A percentile compares a stretch with the other conserved stretches of the same genome.
Evolutionary conservation across 768 basidiomycete species (phyloP).

Genomic region (Bullera alba): DNA sequence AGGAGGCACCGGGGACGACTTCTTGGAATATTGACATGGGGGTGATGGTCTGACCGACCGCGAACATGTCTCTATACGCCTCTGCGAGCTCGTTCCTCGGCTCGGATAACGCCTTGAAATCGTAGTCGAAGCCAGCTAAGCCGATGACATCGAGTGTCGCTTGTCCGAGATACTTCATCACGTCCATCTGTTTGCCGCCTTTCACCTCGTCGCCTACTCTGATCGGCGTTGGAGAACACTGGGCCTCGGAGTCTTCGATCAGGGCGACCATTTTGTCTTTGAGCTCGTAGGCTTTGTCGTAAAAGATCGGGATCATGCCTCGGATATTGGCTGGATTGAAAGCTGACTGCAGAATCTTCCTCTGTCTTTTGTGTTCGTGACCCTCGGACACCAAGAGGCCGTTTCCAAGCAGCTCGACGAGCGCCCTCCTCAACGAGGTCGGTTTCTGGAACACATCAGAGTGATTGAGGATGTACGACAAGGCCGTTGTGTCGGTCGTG

Average conservation of each 20-base stretch:
- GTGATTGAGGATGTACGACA: slow-evolving; percentile 68
- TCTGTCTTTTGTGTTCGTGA: slow-evolving; percentile 65
- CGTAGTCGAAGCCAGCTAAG: slow-evolving; percentile 65
- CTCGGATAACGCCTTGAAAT: slow-evolving; percentile 75
- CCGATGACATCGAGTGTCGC: slow-evolving; percentile 73
- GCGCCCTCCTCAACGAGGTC: slow-evolving; percentile 65
- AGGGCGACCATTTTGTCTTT: slow-evolving; percentile 17
- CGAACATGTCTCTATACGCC: slow-evolving; percentile 49
- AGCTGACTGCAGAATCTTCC: slow-evolving; percentile 52
- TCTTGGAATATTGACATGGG: slow-evolving; percentile 18
- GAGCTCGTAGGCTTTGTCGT: slow-evolving; percentile 55
- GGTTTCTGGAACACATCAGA: slow-evolving; percentile 65
- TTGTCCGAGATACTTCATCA: slow-evolving; percentile 56
- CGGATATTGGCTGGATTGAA: slow-evolving; percentile 52
- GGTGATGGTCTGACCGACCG: slow-evolving; percentile 13
- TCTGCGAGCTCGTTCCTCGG: slow-evolving; percentile 84
- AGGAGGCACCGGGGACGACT: slow-evolving; percentile 47
- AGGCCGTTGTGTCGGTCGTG: slow-evolving; percentile 69
- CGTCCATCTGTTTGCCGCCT: slow-evolving; percentile 50
- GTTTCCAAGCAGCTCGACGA: slow-evolving; percentile 70
- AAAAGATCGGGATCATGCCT: slow-evolving; percentile 55
- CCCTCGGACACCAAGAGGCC: slow-evolving; percentile 51
- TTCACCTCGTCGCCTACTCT: slow-evolving; percentile 1
- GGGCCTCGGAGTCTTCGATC: slow-evolving; percentile 13
- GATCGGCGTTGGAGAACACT: neutral